phyloP scores from a whole-genome alignment of 106 monocot species.

The Dactylorhiza incarnata region DNA sequence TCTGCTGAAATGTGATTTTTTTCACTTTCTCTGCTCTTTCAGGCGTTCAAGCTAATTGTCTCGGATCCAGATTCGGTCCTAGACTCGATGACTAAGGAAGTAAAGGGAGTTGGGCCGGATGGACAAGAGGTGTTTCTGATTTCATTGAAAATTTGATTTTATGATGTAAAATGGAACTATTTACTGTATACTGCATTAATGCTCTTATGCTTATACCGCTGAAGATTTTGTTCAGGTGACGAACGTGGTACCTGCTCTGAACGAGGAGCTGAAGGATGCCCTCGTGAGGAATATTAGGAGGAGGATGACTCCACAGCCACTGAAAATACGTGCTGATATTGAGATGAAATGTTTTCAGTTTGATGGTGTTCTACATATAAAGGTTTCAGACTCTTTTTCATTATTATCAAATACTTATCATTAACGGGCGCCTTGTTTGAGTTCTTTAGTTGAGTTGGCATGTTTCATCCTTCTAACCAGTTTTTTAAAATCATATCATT shows the following conservation, averaged over 20 bases:
- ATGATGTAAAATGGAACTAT: neutral
- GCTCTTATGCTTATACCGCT: neutral
- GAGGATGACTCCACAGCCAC: slow-evolving; percentile 76
- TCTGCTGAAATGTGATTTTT: neutral
- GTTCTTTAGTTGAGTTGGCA: neutral
- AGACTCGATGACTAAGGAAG: slow-evolving; percentile 41
- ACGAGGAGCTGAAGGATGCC: slow-evolving; percentile 53
- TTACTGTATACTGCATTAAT: neutral
- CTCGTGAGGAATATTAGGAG: slow-evolving; percentile 63
- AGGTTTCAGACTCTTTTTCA: slow-evolving; percentile 21
- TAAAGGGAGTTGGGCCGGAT: slow-evolving; percentile 58
- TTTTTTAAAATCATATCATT: neutral
- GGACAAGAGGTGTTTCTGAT: slow-evolving; percentile 41
- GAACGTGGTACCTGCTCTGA: slow-evolving; percentile 50
- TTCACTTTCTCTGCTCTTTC: neutral
- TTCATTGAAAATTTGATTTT: neutral
- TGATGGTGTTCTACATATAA: slow-evolving; percentile 75
- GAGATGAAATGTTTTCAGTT: slow-evolving; percentile 84
- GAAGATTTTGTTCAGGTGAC: slow-evolving; percentile 23
- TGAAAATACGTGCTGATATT: slow-evolving; percentile 70
- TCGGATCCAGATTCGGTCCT: slow-evolving; percentile 58
- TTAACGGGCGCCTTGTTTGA: neutral
- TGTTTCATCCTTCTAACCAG: neutral
- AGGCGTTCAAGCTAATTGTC: slow-evolving; percentile 61
- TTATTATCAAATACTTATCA: neutral